A percentile compares a stretch with the other conserved stretches of the same genome.
Evolutionary conservation across 2,329 filamentous ascomycete species (phyloP).

Genomic region (Capronia coronata): DNA sequence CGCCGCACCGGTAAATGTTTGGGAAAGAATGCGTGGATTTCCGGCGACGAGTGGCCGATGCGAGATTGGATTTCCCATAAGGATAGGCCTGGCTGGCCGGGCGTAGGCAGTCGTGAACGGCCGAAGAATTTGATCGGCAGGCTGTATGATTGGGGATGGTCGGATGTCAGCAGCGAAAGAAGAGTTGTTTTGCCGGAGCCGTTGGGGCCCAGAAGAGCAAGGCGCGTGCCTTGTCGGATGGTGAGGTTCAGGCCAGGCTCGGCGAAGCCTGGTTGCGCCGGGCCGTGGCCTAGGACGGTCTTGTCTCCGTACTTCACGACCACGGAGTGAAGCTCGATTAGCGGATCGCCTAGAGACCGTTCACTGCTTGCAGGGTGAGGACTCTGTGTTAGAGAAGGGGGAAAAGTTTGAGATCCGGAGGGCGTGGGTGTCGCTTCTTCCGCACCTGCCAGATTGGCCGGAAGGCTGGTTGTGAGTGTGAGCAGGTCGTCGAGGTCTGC

Average conservation of each 20-base stretch:
- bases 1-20: constrained; percentile 65
- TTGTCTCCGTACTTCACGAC: constrained; percentile 73
- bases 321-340: constrained; percentile 85
- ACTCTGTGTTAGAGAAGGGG: neutral
- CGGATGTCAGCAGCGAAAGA: constrained; percentile 84
- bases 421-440: neutral
- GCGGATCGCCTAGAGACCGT: constrained; percentile 52
- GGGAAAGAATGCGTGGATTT: constrained; percentile 90
- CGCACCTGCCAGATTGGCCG: neutral
- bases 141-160: constrained; percentile 91
- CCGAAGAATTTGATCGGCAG: constrained; percentile 83
- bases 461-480: neutral
- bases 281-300: constrained; percentile 67
- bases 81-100: constrained; percentile 66
- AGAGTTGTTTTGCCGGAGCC: constrained; percentile 93
- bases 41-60: constrained; percentile 88
- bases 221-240: constrained; percentile 74
- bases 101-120: constrained; percentile 67
- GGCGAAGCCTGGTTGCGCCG: constrained; percentile 42
- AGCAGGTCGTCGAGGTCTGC: constrained; percentile 4
- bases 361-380: neutral
- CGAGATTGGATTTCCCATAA: constrained; percentile 88
- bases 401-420: neutral
- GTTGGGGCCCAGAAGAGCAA: constrained; percentile 90
- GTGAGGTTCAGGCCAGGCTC: constrained; percentile 71